Percentiles rank a stretch among this genome's conserved stretches.
These are phyloP conservation scores for Hygrophoropsis aurantiaca DNA, from an alignment of 768 basidiomycete genomes.

Conservation along the genomic window DNA sequence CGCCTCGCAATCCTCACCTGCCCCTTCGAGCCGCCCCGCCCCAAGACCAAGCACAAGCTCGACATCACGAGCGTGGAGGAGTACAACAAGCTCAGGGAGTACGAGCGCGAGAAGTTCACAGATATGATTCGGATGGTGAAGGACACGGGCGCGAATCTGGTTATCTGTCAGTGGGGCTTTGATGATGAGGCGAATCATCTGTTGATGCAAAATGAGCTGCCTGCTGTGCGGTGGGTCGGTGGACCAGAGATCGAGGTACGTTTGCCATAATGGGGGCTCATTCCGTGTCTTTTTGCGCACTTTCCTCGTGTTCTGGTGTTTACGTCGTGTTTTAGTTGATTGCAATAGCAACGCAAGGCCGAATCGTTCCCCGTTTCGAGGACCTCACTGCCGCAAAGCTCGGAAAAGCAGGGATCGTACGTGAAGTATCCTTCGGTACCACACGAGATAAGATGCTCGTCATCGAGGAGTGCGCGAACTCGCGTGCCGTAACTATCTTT, in stretches of 20 bases:
- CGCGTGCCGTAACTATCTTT: conserved; percentile 94
- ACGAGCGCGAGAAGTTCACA: conserved; percentile 94
- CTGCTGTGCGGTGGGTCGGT: conserved; percentile 98
- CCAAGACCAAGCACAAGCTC: conserved; percentile 98
- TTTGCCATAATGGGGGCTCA: neutral
- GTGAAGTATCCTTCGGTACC: conserved; percentile 94
- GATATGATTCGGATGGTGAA: conserved; percentile 98
- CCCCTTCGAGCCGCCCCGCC: conserved; percentile 97
- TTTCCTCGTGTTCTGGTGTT: conserved; percentile 3
- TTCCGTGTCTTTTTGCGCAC: neutral
- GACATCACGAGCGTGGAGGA: conserved; percentile 97
- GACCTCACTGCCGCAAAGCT: conserved; percentile 90
- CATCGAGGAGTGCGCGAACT: conserved; percentile 98
- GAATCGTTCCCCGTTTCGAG: conserved; percentile 98
- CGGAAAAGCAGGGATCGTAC: conserved; percentile 89
- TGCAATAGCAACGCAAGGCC: conserved; percentile 96
- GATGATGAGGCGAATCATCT: conserved; percentile 99
- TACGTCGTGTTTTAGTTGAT: conserved; percentile 90
- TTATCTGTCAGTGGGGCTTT: conserved; percentile 99
- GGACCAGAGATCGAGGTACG: conserved; percentile 97
- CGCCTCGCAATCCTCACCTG: conserved; percentile 96
- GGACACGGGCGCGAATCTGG: conserved; percentile 94
- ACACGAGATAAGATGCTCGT: conserved; percentile 99
- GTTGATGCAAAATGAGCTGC: conserved; percentile 96
- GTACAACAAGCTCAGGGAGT: conserved; percentile 90